These are phyloP conservation scores for Fusarium agapanthi DNA, from an alignment of 2,329 filamentous ascomycete species.

Conservation along the genomic window DNA sequence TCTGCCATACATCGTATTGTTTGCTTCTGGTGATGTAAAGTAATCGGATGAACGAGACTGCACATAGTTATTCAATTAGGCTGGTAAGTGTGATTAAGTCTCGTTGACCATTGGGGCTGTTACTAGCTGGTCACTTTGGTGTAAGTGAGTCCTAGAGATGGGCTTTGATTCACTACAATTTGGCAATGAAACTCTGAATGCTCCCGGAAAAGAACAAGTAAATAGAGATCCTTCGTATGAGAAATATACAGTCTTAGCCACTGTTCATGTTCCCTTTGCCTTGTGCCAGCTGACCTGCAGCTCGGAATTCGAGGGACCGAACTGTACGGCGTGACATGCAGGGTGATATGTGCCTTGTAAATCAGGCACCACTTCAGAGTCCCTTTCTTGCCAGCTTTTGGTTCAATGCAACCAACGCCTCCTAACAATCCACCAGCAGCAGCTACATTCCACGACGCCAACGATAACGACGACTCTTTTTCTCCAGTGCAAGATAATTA, in stretches of 20 bases:
- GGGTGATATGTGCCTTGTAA: slow-evolving; percentile 36
- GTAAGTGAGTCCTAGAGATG: background rate
- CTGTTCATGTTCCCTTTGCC: background rate
- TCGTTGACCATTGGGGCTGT: background rate
- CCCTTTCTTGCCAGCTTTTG: slow-evolving; percentile 46
- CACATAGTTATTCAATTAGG: no score
- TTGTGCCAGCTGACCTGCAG: slow-evolving; percentile 22
- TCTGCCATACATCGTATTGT: background rate
- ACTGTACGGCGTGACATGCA: slow-evolving; percentile 33
- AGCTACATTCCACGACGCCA: slow-evolving; percentile 36
- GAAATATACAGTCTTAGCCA: background rate
- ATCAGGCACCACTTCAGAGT: slow-evolving; percentile 34
- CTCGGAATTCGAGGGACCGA: background rate
- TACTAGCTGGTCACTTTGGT: background rate
- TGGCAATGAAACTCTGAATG: background rate
- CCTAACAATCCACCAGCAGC: slow-evolving; percentile 26
- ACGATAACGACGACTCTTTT: slow-evolving; percentile 38
- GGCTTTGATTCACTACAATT: background rate
- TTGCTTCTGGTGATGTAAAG: background rate
- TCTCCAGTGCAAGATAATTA: slow-evolving; percentile 17
- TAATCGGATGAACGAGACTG: background rate
- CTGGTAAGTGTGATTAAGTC: background rate
- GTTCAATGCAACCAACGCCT: slow-evolving; percentile 32
- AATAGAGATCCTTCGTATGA: background rate
- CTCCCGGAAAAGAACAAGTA: background rate